A percentile compares a stretch with the other conserved stretches of the same genome.
Evolutionary conservation across 225 moss, liverwort and hornwort species (phyloP).

Genomic region (Bryum argenteum): DNA sequence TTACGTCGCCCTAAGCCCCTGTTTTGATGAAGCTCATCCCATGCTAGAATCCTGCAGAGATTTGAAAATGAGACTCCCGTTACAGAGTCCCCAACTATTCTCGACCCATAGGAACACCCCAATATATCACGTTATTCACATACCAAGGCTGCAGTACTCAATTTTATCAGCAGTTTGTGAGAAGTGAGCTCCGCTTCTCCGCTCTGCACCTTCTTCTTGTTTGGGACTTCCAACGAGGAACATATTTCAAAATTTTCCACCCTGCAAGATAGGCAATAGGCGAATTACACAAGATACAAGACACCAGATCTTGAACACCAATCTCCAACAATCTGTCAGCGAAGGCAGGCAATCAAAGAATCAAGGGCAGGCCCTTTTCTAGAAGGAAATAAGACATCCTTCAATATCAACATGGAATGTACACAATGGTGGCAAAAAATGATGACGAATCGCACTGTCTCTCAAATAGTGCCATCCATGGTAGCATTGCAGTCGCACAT

Average conservation of each 20-base stretch:
- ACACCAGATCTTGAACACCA: conserved; percentile 13
- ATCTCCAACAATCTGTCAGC: not conserved
- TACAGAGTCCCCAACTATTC: not conserved
- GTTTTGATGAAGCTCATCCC: not conserved
- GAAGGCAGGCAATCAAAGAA: conserved; percentile 9
- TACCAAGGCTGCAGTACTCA: conserved; percentile 4
- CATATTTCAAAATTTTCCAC: not conserved
- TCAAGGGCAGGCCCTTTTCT: not conserved
- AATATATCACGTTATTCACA: not conserved
- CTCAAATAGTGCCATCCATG: conserved; percentile 10
- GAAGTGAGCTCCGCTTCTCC: not conserved
- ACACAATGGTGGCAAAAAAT: not conserved
- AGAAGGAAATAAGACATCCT: not conserved
- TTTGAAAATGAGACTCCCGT: not conserved
- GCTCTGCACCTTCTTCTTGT: conserved; percentile 5
- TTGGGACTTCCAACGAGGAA: not conserved
- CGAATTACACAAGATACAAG: not conserved
- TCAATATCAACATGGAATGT: not conserved
- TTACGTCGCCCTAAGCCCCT: conserved; percentile 7
- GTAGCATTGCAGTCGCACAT: conserved; percentile 1
- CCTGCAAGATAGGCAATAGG: not conserved
- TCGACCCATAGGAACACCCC: not conserved
- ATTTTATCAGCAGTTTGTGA: conserved; percentile 20
- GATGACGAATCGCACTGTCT: not conserved
- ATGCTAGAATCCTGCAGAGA: not conserved